These are phyloP conservation scores for Puccinia brachypodii DNA, from an alignment of 1,284 basidiomycete genomes.

Conservation along the genomic window DNA sequence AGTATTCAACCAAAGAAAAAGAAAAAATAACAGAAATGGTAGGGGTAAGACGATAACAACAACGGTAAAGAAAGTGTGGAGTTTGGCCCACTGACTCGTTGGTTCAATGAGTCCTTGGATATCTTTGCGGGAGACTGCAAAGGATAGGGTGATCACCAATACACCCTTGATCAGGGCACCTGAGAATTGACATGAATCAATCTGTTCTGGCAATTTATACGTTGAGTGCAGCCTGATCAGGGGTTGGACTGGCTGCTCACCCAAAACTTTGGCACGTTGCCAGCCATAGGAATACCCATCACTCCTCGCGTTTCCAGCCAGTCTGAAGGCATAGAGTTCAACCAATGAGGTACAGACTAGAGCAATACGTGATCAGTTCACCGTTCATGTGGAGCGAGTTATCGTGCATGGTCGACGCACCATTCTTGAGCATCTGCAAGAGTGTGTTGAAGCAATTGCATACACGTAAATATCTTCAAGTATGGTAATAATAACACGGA, in stretches of 20 bases:
- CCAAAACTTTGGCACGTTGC: slow-evolving; percentile 98
- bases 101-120: slow-evolving; percentile 65
- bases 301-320: slow-evolving; percentile 58
- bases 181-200: neutral
- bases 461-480: neutral
- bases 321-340: slow-evolving; percentile 75
- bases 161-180: slow-evolving; percentile 81
- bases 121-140: slow-evolving; percentile 92
- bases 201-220: no score
- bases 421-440: slow-evolving; percentile 49
- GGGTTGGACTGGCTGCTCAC: slow-evolving; percentile 62
- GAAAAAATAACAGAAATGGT: slow-evolving; percentile 8
- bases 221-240: no score
- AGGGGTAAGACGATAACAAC: no score
- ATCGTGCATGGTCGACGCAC: slow-evolving; percentile 23
- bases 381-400: slow-evolving; percentile 51
- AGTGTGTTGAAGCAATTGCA: neutral
- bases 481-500: neutral
- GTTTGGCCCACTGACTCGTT: slow-evolving; percentile 10
- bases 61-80: neutral
- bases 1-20: slow-evolving; percentile 20
- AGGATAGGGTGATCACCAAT: slow-evolving; percentile 91
- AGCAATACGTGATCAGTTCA: neutral
- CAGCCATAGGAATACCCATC: slow-evolving; percentile 84
- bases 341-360: slow-evolving; percentile 89